Evolutionary conservation across 768 basidiomycete genomes (phyloP).

Genomic region (Gymnopilus junonius): DNA sequence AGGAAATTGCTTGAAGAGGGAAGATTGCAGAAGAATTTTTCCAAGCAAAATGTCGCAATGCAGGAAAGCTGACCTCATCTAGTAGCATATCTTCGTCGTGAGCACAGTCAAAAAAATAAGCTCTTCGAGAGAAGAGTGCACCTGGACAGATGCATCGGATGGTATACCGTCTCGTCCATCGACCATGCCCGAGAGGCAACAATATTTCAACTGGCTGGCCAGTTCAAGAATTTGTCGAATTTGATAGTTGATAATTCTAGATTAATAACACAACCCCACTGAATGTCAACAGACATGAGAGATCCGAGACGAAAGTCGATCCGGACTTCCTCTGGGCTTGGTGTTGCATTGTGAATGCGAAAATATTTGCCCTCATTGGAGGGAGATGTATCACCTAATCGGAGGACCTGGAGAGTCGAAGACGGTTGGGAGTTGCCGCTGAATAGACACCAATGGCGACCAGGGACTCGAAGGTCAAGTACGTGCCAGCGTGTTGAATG

Average conservation of each 20-base stretch:
- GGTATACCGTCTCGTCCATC: too few species aligned
- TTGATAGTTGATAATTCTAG: background rate
- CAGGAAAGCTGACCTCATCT: background rate
- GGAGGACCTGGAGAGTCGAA: background rate
- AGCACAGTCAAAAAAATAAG: background rate
- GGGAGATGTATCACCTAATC: background rate
- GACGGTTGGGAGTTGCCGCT: background rate
- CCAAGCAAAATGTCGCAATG: background rate
- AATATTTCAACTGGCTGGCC: background rate
- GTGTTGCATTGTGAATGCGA: background rate
- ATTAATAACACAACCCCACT: background rate
- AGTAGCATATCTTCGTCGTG: background rate
- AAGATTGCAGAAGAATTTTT: background rate
- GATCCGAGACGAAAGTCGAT: background rate
- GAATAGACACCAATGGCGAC: background rate
- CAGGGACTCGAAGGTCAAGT: background rate
- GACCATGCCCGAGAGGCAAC: background rate
- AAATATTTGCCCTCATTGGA: background rate
- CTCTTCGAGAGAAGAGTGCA: background rate
- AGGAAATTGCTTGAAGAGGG: background rate
- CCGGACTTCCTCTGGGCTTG: background rate
- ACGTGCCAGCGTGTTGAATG: background rate
- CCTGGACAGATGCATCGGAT: too few species aligned
- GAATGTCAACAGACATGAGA: background rate
- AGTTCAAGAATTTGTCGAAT: background rate